Conservation (phyloP, 2,329 filamentous ascomycete species). For the Beauveria rudraprayagi region DNA sequence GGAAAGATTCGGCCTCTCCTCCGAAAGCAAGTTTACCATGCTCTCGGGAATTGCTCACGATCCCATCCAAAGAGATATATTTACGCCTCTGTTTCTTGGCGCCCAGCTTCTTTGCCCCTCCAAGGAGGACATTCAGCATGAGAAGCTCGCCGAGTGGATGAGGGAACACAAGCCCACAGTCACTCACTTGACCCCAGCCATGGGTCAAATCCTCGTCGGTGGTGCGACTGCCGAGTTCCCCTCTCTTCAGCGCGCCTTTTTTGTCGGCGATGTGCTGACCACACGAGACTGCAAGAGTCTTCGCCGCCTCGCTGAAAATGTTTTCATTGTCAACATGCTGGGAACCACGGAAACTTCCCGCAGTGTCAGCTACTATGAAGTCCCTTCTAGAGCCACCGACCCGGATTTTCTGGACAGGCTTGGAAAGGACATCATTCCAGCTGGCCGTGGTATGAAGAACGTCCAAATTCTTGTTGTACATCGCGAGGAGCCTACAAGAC, state of each 20-base stretch:
- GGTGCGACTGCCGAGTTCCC: slow-evolving; percentile 72
- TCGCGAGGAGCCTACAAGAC: slow-evolving; percentile 53
- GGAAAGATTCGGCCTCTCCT: slow-evolving; percentile 64
- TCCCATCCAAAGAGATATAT: slow-evolving; percentile 66
- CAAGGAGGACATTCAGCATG: slow-evolving; percentile 77
- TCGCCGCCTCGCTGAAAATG: slow-evolving; percentile 49
- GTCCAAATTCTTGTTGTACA: slow-evolving; percentile 83
- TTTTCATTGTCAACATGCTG: slow-evolving; percentile 75
- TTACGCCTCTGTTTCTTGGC: slow-evolving; percentile 83
- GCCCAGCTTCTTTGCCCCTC: slow-evolving; percentile 71
- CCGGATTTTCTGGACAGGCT: slow-evolving; percentile 30
- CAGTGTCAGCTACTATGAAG: slow-evolving; percentile 74
- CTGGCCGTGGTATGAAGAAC: slow-evolving; percentile 77
- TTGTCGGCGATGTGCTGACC: slow-evolving; percentile 84
- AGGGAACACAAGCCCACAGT: slow-evolving; percentile 64
- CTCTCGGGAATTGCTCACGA: slow-evolving; percentile 71
- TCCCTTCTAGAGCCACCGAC: slow-evolving; percentile 52
- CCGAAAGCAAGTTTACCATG: slow-evolving; percentile 71
- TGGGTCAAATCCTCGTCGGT: slow-evolving; percentile 91
- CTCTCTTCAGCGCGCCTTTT: slow-evolving; percentile 71
- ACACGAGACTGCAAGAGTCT: slow-evolving; percentile 72
- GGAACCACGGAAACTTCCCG: slow-evolving; percentile 81
- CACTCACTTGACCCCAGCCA: slow-evolving; percentile 87
- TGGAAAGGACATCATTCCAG: slow-evolving; percentile 63
- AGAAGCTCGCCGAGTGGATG: slow-evolving; percentile 86